These are phyloP conservation scores for Russula emetica DNA, from an alignment of 768 basidiomycete genomes.

Conservation along the genomic window DNA sequence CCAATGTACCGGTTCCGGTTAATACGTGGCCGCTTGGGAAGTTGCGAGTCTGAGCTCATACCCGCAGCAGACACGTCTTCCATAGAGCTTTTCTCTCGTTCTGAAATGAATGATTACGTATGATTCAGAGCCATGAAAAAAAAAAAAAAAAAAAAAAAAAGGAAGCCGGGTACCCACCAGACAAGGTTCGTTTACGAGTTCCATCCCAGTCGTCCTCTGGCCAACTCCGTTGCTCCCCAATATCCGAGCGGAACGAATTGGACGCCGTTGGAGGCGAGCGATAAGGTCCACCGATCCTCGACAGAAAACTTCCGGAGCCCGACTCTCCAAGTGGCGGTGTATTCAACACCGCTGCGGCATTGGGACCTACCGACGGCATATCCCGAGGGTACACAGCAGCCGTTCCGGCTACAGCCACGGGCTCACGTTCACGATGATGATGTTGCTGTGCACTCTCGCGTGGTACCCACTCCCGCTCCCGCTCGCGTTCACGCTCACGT, in stretches of 20 bases:
- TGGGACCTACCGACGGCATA: conserved; percentile 9
- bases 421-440: conserved; percentile 17
- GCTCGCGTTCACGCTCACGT: conserved; percentile 44
- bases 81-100: conserved; percentile 59
- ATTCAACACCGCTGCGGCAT: neutral
- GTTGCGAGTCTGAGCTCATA: conserved; percentile 40
- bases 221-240: conserved; percentile 25
- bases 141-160: conserved; percentile 1
- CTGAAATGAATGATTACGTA: conserved; percentile 35
- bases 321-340: conserved; percentile 11
- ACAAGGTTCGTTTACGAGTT: conserved; percentile 59
- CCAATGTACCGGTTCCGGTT: conserved; percentile 48
- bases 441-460: conserved; percentile 25
- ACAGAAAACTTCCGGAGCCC: conserved; percentile 41
- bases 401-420: neutral
- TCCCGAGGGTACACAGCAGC: conserved; percentile 11
- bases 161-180: conserved; percentile 43
- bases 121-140: neutral
- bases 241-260: conserved; percentile 22
- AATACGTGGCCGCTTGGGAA: conserved; percentile 59
- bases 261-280: conserved; percentile 32
- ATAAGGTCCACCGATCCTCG: conserved; percentile 63
- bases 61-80: conserved; percentile 33
- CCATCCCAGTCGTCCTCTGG: conserved; percentile 63
- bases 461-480: conserved; percentile 26